phyloP scores from a whole-genome alignment of 164 flowering plant genomes.

The Annona squamosa region DNA sequence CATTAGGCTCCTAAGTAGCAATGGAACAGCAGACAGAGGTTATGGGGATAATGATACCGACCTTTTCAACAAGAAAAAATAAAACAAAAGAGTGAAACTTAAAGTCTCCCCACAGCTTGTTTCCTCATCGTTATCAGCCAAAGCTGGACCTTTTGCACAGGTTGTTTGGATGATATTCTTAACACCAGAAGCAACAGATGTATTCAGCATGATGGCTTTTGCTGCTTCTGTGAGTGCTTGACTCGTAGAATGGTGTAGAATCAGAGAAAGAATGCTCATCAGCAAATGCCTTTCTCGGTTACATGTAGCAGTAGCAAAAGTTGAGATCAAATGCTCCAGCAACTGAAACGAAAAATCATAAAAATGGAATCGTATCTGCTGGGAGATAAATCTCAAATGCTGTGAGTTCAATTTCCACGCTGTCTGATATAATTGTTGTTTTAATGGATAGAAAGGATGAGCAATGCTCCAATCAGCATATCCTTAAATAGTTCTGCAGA shows the following conservation, averaged over 20 bases:
- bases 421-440: too few species aligned
- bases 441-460: too few species aligned
- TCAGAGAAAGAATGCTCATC: constrained; percentile 51
- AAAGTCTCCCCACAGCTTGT: constrained; percentile 47
- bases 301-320: constrained; percentile 27
- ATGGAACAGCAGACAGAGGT: background rate
- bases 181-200: constrained; percentile 36
- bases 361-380: background rate
- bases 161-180: constrained; percentile 34
- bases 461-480: too few species aligned
- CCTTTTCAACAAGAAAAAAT: constrained; percentile 67
- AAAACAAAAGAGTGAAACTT: constrained; percentile 43
- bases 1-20: constrained; percentile 13
- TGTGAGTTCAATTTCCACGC: too few species aligned
- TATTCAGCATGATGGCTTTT: constrained; percentile 46
- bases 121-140: constrained; percentile 49
- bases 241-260: constrained; percentile 59
- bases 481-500: too few species aligned
- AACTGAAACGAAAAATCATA: constrained; percentile 39
- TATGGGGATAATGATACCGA: constrained; percentile 18
- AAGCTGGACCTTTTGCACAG: constrained; percentile 56
- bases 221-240: constrained; percentile 58
- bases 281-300: constrained; percentile 40
- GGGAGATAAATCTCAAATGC: too few species aligned
- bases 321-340: constrained; percentile 33